Base-by-base conservation (phyloP, 495 filamentous ascomycete species). In the Xylaria scruposa region DNA sequence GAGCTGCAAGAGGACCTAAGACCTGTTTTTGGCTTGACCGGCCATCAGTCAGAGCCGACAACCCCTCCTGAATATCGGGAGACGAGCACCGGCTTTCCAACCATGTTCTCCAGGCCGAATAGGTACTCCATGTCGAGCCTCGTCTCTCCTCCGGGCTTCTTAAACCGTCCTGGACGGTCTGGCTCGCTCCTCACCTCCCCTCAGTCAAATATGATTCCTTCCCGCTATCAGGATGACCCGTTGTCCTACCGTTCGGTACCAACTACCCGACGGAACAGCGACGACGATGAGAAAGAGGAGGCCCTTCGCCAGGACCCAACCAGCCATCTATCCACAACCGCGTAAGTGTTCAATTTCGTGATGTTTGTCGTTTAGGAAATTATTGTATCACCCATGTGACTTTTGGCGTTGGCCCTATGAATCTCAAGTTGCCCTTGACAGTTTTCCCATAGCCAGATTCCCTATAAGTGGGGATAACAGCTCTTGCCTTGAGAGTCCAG, bases 11-110 rank as follows among this genome's bases (percentile, higher is more conserved):
- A 92, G 74, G 92, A 94, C 67, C 83, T 98, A 72, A 83, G 89
- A 74, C 80, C 88, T 79, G 72, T 73, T 56, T 74, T 74, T 31
- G 75, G 72, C 10, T 76, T 77, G 44, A 81, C 87, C 71, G 93
- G 93, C 46, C 91, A 93, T 69, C 90, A 93, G 80, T 95, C 94
- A 65, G 95, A 98, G 82, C 95, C 95, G 10, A 97, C 96, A 15
- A 99, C 97, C 21, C 96, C 96, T n/a, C 96, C 96, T 24, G 96
- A 98, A 79, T 93, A 94, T 51, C 91, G 89, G 72, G 94, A 97
- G 73, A 81, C 84, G 21, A 81, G 76, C 65, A 86, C 87, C 65
- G 88, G 89, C 42, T 90, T 96, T 75, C 88, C 93, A 61, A 88
- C 89, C 74, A 86, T 91, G 56, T 90, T 93, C 70, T 90, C 92